phyloP scores from a whole-genome alignment of 75 land plant species.

The Selaginella tamariscina region DNA sequence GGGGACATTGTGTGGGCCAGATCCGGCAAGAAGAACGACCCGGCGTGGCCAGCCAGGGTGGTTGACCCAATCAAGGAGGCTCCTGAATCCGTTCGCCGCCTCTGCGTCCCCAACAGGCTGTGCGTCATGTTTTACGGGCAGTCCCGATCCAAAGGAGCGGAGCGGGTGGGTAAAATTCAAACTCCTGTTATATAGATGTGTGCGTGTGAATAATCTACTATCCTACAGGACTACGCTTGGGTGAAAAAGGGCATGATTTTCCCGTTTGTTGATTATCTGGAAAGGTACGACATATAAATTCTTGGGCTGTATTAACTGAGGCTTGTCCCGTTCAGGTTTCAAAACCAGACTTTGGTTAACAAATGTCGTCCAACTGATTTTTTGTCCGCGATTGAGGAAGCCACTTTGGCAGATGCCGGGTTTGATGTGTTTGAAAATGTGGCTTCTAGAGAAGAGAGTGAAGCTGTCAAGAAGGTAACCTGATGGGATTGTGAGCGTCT shows the following conservation, averaged over 20 bases:
- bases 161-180: slow-evolving; percentile 12
- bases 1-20: slow-evolving; percentile 96
- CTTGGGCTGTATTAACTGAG: background rate
- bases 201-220: background rate
- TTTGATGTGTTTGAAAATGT: slow-evolving; percentile 25
- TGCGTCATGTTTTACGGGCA: slow-evolving; percentile 93
- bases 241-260: slow-evolving; percentile 72
- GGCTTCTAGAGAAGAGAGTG: background rate
- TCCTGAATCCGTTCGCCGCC: slow-evolving; percentile 48
- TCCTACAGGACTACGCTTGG: slow-evolving; percentile 85
- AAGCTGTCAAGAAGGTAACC: background rate
- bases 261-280: slow-evolving; percentile 64
- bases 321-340: slow-evolving; percentile 27
- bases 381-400: slow-evolving; percentile 65
- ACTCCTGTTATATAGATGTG: background rate
- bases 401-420: slow-evolving; percentile 61
- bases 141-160: slow-evolving; percentile 46
- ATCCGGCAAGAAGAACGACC: slow-evolving; percentile 52
- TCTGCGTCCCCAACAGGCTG: slow-evolving; percentile 49
- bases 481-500: background rate
- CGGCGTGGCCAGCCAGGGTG: slow-evolving; percentile 90
- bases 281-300: slow-evolving; percentile 35
- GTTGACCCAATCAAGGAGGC: slow-evolving; percentile 69
- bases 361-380: slow-evolving; percentile 62
- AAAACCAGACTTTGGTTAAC: slow-evolving; percentile 49